These are phyloP conservation scores for Lactuca saligna DNA, from an alignment of 129 eudicot genomes.

Conservation along the genomic window DNA sequence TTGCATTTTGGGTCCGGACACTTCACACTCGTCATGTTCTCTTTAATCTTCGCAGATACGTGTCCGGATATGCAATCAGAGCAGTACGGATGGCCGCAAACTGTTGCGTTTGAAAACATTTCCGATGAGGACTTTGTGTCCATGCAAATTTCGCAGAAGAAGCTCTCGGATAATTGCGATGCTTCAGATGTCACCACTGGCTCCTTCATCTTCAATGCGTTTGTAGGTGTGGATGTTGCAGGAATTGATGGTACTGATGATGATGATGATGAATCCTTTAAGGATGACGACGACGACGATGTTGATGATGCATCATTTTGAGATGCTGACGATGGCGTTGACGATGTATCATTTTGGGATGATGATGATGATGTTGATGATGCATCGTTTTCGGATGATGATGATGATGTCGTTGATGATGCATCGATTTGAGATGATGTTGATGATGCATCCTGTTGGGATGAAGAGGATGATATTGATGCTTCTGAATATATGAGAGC, in stretches of 20 bases:
- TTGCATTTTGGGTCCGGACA: slow-evolving; percentile 46
- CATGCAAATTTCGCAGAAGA: slow-evolving; percentile 48
- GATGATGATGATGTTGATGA: background rate
- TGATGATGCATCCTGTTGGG: background rate
- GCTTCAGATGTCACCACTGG: background rate
- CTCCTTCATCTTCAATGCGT: background rate
- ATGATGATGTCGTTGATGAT: background rate
- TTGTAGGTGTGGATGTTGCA: background rate
- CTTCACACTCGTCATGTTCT: slow-evolving; percentile 13
- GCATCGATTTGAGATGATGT: background rate
- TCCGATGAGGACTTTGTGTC: slow-evolving; percentile 32
- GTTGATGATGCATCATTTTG: background rate
- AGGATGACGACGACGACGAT: slow-evolving; percentile 14
- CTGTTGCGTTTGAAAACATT: slow-evolving; percentile 35
- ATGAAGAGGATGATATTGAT: background rate
- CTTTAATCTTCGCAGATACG: slow-evolving; percentile 37
- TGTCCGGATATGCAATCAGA: slow-evolving; percentile 38
- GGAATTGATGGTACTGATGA: slow-evolving; percentile 1
- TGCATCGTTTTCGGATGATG: background rate
- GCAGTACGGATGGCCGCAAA: slow-evolving; percentile 46
- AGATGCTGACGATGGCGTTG: background rate
- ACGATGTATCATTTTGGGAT: background rate
- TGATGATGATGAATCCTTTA: background rate
- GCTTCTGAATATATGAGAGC: slow-evolving; percentile 1
- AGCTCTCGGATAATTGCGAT: background rate